Conservation (phyloP, 805 yeast genomes). For the Lipomyces starkeyi region DNA sequence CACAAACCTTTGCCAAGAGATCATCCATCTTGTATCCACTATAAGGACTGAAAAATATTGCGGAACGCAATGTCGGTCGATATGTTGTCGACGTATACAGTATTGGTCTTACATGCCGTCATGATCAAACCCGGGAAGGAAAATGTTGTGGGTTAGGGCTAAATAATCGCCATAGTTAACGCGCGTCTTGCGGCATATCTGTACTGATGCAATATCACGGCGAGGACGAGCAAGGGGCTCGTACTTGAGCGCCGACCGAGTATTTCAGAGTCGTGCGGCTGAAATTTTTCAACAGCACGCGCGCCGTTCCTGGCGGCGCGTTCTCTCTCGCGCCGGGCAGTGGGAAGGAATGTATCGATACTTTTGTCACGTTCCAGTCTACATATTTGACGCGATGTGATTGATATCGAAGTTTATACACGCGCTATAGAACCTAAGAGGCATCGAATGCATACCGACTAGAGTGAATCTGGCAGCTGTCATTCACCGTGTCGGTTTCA, state of each 20-base stretch:
- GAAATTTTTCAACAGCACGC: neutral
- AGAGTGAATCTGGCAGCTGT: too few species aligned
- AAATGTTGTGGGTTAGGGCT: slow-evolving; percentile 4
- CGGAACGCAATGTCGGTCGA: neutral
- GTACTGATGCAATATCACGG: neutral
- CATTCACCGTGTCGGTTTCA: too few species aligned
- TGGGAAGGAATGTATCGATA: too few species aligned
- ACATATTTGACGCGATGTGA: neutral
- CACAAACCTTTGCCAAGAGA: slow-evolving; percentile 16
- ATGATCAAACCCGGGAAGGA: neutral
- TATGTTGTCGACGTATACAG: neutral
- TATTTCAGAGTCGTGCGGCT: too few species aligned
- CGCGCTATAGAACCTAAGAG: too few species aligned
- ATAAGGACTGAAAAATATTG: neutral
- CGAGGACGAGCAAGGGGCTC: neutral
- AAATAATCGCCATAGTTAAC: neutral
- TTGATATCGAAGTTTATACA: too few species aligned
- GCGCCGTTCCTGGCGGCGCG: neutral
- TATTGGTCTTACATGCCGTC: neutral
- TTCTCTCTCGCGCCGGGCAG: neutral
- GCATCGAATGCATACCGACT: too few species aligned
- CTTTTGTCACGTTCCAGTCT: neutral
- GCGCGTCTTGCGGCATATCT: neutral
- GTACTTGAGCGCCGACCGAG: neutral
- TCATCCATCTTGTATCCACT: slow-evolving; percentile 15